Evolutionary conservation across 2,329 filamentous ascomycete genomes (phyloP).

Genomic region (Elsinoe perseae): DNA sequence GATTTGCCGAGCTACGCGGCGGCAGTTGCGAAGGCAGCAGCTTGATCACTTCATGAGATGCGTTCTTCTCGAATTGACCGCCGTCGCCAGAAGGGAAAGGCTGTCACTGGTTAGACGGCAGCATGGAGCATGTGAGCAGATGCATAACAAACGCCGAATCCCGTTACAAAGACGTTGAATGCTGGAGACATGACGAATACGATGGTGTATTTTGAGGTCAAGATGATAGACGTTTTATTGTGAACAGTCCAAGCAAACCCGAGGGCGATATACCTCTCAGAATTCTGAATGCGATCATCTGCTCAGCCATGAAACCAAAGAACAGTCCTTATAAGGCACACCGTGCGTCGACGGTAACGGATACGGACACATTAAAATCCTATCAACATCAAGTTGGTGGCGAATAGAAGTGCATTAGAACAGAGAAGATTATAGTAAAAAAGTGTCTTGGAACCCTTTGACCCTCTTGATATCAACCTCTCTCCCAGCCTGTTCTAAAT

Average conservation of each 20-base stretch:
- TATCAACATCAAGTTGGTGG: background rate
- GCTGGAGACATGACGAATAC: background rate
- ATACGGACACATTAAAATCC: background rate
- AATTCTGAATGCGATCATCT: too few relatives aligned
- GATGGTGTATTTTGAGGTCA: background rate
- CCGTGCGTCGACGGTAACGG: background rate
- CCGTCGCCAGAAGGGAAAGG: slow-evolving; percentile 15
- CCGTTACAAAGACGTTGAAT: slow-evolving; percentile 17
- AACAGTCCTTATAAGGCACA: background rate
- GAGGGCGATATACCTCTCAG: too few relatives aligned
- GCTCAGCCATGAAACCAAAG: background rate
- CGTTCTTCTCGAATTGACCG: slow-evolving; percentile 9
- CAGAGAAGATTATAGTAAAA: slow-evolving; percentile 7
- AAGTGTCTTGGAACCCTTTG: slow-evolving; percentile 11
- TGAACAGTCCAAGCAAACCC: too few relatives aligned
- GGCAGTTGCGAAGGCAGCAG: slow-evolving; percentile 8
- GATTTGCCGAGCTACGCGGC: slow-evolving; percentile 10
- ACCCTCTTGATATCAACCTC: background rate
- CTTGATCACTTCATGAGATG: slow-evolving; percentile 17
- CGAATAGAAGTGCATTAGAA: slow-evolving; percentile 11
- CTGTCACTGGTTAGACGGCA: slow-evolving; percentile 4
- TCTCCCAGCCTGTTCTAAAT: slow-evolving; percentile 1
- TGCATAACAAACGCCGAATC: slow-evolving; percentile 16
- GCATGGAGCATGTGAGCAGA: background rate
- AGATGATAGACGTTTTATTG: background rate